A percentile compares a stretch with the other conserved stretches of the same genome.
Evolutionary conservation across 345 rosid genomes (phyloP).

Genomic region (Linum trigynum): DNA sequence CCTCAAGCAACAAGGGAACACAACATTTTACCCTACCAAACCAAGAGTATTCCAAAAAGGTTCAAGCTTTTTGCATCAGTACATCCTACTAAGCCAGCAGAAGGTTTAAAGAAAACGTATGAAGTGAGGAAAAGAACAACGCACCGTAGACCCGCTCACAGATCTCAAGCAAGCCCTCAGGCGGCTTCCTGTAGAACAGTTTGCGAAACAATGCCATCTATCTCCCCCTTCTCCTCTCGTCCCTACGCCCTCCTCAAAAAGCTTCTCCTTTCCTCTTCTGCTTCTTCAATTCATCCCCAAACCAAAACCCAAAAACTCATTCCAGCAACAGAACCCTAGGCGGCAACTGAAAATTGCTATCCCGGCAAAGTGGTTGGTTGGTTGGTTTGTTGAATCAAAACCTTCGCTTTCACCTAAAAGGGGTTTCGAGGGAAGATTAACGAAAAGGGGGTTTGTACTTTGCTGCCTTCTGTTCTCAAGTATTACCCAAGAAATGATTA

Average conservation of each 20-base stretch:
- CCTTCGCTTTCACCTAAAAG: neutral
- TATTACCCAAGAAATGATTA: neutral
- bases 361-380: neutral
- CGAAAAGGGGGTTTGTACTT: neutral
- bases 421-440: neutral
- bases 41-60: neutral
- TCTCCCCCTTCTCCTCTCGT: neutral
- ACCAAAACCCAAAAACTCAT: neutral
- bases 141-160: constrained; percentile 74
- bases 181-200: constrained; percentile 74
- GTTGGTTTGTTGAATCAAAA: neutral
- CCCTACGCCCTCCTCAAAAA: constrained; percentile 12
- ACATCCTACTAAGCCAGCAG: neutral
- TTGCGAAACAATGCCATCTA: constrained; percentile 78
- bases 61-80: neutral
- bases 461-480: neutral
- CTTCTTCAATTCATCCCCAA: constrained; percentile 16
- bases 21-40: neutral
- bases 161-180: constrained; percentile 91
- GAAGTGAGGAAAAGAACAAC: constrained; percentile 4
- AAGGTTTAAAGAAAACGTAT: neutral
- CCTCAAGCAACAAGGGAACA: neutral
- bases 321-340: too few species aligned
- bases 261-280: constrained; percentile 6
- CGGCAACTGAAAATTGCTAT: neutral